phyloP scores from a whole-genome alignment of 129 eudicot genomes.

The Artemisia tridentata region DNA sequence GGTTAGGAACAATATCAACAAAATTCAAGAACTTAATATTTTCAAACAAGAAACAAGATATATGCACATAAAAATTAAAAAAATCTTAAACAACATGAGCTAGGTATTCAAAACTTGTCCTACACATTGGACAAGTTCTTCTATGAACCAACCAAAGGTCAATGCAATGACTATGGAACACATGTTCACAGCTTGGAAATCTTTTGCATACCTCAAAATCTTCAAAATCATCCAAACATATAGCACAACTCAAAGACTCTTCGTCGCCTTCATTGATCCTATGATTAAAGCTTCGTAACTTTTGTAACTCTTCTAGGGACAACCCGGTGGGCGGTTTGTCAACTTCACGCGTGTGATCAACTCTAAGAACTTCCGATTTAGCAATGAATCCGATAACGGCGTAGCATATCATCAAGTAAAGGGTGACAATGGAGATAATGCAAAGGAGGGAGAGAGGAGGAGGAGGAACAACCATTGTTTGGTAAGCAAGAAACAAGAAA shows the following conservation, averaged over 20 bases:
- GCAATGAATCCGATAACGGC: slow-evolving; percentile 50
- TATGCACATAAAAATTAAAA: neutral
- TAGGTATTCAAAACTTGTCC: slow-evolving; percentile 32
- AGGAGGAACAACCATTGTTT: slow-evolving; percentile 41
- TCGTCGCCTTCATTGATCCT: neutral
- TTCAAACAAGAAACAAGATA: slow-evolving; percentile 7
- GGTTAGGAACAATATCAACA: slow-evolving; percentile 4
- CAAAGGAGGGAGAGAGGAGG: slow-evolving; percentile 63
- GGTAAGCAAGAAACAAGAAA: slow-evolving; percentile 19
- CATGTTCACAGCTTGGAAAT: slow-evolving; percentile 60
- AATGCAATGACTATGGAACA: slow-evolving; percentile 61
- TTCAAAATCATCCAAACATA: slow-evolving; percentile 61
- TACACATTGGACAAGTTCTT: slow-evolving; percentile 64
- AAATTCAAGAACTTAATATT: slow-evolving; percentile 11
- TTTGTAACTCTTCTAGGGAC: slow-evolving; percentile 54
- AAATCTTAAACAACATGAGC: slow-evolving; percentile 29
- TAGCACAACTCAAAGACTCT: slow-evolving; percentile 39
- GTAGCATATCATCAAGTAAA: slow-evolving; percentile 54
- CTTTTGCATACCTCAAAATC: slow-evolving; percentile 53
- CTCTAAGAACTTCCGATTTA: slow-evolving; percentile 29
- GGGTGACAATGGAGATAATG: slow-evolving; percentile 44
- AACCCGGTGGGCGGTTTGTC: slow-evolving; percentile 29
- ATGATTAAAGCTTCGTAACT: slow-evolving; percentile 39
- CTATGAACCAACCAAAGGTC: slow-evolving; percentile 59
- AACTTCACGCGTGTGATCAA: slow-evolving; percentile 16